Conservation (phyloP, 768 basidiomycete genomes). For the Suillus lakei region DNA sequence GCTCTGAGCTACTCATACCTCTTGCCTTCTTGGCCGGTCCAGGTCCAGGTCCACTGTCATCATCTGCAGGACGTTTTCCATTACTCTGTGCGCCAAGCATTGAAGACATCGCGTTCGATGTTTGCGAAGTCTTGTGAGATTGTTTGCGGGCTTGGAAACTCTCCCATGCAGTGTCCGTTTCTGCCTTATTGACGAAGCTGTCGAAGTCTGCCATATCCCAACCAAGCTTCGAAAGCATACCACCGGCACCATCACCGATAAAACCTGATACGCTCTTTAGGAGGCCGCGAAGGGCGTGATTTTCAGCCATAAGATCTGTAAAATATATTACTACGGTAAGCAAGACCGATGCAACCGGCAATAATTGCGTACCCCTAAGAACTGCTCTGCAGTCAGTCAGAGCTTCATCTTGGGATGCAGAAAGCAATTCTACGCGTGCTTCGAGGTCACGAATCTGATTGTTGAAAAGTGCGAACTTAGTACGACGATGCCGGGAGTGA, state of each 20-base stretch:
- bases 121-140: conserved; percentile 32
- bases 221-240: conserved; percentile 76
- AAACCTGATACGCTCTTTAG: conserved; percentile 78
- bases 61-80: conserved; percentile 35
- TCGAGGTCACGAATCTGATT: conserved; percentile 91
- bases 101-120: conserved; percentile 35
- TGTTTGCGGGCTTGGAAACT: conserved; percentile 77
- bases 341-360: background rate
- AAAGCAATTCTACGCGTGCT: conserved; percentile 92
- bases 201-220: conserved; percentile 82
- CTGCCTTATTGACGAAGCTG: conserved; percentile 79
- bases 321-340: conserved; percentile 13
- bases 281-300: conserved; percentile 80
- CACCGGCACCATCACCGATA: conserved; percentile 87
- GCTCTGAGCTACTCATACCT: conserved; percentile 42
- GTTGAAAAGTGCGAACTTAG: conserved; percentile 12
- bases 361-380: conserved; percentile 59
- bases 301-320: conserved; percentile 87
- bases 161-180: conserved; percentile 94
- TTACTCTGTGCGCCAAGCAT: conserved; percentile 31
- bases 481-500: background rate
- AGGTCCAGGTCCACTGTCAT: conserved; percentile 31
- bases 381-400: conserved; percentile 83
- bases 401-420: conserved; percentile 90
- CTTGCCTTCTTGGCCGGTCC: conserved; percentile 58